A percentile compares a stretch with the other conserved stretches of the same genome.
These are phyloP conservation scores for Alternaria panax DNA, from an alignment of 2,329 filamentous ascomycete species.

Conservation along the genomic window DNA sequence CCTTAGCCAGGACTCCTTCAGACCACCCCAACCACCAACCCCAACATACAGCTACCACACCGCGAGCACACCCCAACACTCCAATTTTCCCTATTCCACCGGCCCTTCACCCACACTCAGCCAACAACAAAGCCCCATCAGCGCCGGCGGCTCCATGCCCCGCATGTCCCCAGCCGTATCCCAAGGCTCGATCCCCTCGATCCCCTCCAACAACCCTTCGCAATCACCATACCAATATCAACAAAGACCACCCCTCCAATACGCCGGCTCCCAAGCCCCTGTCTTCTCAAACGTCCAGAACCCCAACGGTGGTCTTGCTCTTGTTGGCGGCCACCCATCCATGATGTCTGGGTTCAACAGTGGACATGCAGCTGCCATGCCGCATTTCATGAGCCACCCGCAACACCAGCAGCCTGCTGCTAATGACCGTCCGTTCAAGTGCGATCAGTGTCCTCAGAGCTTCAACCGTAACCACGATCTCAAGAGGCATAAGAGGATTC, in stretches of 20 bases:
- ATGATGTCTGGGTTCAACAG: slow-evolving; percentile 68
- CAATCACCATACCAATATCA: slow-evolving; percentile 58
- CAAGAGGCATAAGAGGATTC: slow-evolving; percentile 94
- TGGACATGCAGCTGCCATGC: slow-evolving; percentile 70
- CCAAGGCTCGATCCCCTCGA: slow-evolving; percentile 53
- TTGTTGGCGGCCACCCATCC: slow-evolving; percentile 68
- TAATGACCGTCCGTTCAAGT: slow-evolving; percentile 91
- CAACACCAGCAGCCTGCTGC: slow-evolving; percentile 60
- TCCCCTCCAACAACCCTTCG: slow-evolving; percentile 57
- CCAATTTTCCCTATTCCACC: slow-evolving; percentile 57
- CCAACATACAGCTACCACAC: slow-evolving; percentile 69
- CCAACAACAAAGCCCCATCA: slow-evolving; percentile 58
- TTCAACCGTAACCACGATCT: slow-evolving; percentile 97
- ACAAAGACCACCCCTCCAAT: slow-evolving; percentile 50
- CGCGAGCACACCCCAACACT: slow-evolving; percentile 59
- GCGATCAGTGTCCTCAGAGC: slow-evolving; percentile 87
- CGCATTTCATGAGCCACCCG: slow-evolving; percentile 65
- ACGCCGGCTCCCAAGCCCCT: slow-evolving; percentile 63
- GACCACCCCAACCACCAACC: slow-evolving; percentile 66
- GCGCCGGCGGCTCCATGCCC: slow-evolving; percentile 54
- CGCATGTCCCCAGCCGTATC: slow-evolving; percentile 62
- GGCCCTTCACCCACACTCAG: slow-evolving; percentile 55
- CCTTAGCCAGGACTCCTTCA: slow-evolving; percentile 66
- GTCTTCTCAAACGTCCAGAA: slow-evolving; percentile 82
- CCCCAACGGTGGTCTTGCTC: slow-evolving; percentile 73